Percentiles rank a stretch among this genome's conserved stretches.
Evolutionary conservation across 2,329 filamentous ascomycete genomes (phyloP).

Genomic region (Penicillium digitatum): DNA sequence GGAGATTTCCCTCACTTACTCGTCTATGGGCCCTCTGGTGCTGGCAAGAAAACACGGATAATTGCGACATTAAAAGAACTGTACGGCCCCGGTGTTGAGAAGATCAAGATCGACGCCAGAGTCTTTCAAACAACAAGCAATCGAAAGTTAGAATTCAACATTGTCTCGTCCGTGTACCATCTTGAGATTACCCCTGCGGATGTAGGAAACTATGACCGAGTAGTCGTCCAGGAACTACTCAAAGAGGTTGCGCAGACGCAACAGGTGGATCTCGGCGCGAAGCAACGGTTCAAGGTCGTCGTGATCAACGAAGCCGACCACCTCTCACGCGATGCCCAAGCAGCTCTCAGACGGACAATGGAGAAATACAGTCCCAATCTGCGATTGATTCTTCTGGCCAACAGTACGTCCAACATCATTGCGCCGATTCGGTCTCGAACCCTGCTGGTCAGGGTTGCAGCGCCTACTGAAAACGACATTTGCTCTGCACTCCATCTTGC

Average conservation of each 20-base stretch:
- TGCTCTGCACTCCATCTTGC: constrained; percentile 65
- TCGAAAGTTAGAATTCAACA: constrained; percentile 98
- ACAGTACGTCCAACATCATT: constrained; percentile 97
- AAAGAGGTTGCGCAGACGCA: constrained; percentile 99
- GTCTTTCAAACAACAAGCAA: constrained; percentile 95
- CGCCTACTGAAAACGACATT: constrained; percentile 82
- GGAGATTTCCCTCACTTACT: constrained; percentile 97
- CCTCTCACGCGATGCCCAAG: constrained; percentile 88
- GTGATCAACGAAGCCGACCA: constrained; percentile 99
- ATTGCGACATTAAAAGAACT: constrained; percentile 93
- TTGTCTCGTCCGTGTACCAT: constrained; percentile 94
- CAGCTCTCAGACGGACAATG: constrained; percentile 91
- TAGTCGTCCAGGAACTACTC: constrained; percentile 89
- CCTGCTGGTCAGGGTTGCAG: constrained; percentile 83
- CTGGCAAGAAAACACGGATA: constrained; percentile 96
- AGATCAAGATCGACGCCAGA: constrained; percentile 98
- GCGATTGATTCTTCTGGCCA: constrained; percentile 84
- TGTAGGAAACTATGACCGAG: constrained; percentile 91
- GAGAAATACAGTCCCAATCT: constrained; percentile 98
- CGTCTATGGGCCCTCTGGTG: constrained; percentile 92
- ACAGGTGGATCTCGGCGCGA: constrained; percentile 89
- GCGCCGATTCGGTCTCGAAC: constrained; percentile 94
- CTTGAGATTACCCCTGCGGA: constrained; percentile 97
- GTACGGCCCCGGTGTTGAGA: constrained; percentile 94
- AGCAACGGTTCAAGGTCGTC: constrained; percentile 94